Evolutionary conservation across 345 rosid genomes (phyloP).

Genomic region (Nephelium lappaceum): DNA sequence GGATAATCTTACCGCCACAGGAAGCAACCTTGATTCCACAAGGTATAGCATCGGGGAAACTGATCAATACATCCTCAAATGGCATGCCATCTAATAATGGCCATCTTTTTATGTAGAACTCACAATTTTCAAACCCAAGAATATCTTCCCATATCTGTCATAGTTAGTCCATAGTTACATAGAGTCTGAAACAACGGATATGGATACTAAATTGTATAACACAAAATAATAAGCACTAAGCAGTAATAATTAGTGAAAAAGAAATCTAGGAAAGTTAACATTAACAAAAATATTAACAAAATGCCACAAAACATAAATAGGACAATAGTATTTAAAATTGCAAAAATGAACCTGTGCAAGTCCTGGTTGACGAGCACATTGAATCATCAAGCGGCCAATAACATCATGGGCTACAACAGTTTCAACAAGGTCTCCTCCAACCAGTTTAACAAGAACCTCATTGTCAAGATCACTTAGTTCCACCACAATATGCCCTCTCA

Average conservation of each 20-base stretch:
- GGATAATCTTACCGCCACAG: constrained; percentile 63
- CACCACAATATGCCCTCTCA: constrained; percentile 73
- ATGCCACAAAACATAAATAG: neutral
- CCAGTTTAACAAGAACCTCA: constrained; percentile 80
- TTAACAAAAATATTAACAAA: neutral
- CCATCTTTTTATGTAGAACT: constrained; percentile 77
- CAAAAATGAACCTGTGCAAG: constrained; percentile 64
- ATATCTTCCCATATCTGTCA: constrained; percentile 80
- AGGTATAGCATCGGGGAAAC: constrained; percentile 80
- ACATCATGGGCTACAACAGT: constrained; percentile 86
- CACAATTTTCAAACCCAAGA: constrained; percentile 79
- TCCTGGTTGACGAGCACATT: constrained; percentile 82
- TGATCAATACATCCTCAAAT: constrained; percentile 72
- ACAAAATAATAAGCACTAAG: neutral
- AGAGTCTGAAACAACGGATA: neutral
- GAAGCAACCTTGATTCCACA: constrained; percentile 78
- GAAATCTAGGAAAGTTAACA: constrained; percentile 11
- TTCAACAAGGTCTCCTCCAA: constrained; percentile 75
- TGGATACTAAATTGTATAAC: neutral
- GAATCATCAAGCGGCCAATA: constrained; percentile 82
- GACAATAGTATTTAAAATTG: neutral
- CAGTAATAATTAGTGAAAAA: neutral
- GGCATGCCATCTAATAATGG: constrained; percentile 63
- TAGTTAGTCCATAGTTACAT: constrained; percentile 20
- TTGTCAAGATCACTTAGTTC: constrained; percentile 80